These are phyloP conservation scores for Tetrapisispora pingtungensis DNA, from an alignment of 805 yeast genomes.

Conservation along the genomic window DNA sequence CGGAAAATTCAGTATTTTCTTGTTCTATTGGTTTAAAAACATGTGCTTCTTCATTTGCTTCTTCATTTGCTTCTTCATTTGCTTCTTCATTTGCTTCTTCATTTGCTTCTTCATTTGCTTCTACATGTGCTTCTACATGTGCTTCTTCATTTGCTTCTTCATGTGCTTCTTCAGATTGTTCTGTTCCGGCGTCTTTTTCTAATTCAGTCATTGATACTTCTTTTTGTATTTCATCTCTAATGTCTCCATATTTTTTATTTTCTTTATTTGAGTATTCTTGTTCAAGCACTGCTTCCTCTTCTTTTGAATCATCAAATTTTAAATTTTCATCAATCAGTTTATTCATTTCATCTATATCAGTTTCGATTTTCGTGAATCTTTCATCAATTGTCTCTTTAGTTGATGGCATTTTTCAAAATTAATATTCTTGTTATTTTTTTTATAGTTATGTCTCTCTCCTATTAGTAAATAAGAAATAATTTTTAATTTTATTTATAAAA, in stretches of 20 bases:
- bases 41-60: too few species aligned
- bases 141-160: background rate
- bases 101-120: background rate
- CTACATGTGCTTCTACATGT: background rate
- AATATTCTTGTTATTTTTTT: too few species aligned
- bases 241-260: too few species aligned
- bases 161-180: background rate
- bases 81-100: too few species aligned
- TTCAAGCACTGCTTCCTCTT: background rate
- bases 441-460: too few species aligned
- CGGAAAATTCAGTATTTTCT: too few species aligned
- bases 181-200: background rate
- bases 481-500: too few species aligned
- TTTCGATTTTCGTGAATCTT: constrained; percentile 28
- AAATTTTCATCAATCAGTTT: constrained; percentile 28
- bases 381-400: constrained; percentile 24
- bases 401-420: constrained; percentile 1
- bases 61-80: too few species aligned
- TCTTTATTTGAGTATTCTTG: too few species aligned
- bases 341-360: constrained; percentile 28
- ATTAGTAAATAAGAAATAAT: too few species aligned
- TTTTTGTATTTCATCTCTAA: background rate
- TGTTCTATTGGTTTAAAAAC: too few species aligned
- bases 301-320: constrained; percentile 7
- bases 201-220: background rate